These are phyloP conservation scores for Dionaea muscipula DNA, from an alignment of 179 eudicot genomes.

Conservation along the genomic window DNA sequence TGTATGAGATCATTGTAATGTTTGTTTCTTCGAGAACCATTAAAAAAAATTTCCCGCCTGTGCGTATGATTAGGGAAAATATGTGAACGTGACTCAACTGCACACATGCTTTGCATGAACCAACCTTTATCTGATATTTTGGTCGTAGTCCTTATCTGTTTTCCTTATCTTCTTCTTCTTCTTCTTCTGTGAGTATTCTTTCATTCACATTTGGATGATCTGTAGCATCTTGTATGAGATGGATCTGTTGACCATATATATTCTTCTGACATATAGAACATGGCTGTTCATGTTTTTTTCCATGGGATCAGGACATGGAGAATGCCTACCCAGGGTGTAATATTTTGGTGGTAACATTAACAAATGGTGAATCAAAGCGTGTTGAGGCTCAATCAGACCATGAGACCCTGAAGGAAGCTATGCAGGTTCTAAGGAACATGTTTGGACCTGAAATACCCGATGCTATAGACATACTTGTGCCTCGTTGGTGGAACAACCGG, in stretches of 20 bases:
- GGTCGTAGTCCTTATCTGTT: too few species aligned
- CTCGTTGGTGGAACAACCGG: constrained; percentile 81
- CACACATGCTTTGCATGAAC: too few species aligned
- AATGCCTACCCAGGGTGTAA: constrained; percentile 84
- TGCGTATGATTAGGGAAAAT: too few species aligned
- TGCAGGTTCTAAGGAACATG: constrained; percentile 73
- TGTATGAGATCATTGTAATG: too few species aligned
- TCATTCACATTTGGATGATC: too few species aligned
- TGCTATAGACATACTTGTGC: constrained; percentile 66
- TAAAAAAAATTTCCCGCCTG: too few species aligned
- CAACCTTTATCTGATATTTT: too few species aligned
- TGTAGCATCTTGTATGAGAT: neutral
- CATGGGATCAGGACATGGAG: constrained; percentile 75
- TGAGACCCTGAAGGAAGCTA: constrained; percentile 71
- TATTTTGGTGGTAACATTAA: constrained; percentile 75
- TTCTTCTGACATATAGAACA: neutral
- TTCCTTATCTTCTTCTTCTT: too few species aligned
- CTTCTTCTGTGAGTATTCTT: too few species aligned
- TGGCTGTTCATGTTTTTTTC: constrained; percentile 3
- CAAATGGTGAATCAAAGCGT: constrained; percentile 75
- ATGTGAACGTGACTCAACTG: too few species aligned
- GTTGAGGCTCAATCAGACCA: constrained; percentile 68
- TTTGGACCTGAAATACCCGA: constrained; percentile 71
- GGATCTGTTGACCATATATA: neutral
- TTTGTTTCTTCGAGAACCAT: too few species aligned